Conservation (phyloP, 257 asterid species). For the Fraxinus quadrangulata region DNA sequence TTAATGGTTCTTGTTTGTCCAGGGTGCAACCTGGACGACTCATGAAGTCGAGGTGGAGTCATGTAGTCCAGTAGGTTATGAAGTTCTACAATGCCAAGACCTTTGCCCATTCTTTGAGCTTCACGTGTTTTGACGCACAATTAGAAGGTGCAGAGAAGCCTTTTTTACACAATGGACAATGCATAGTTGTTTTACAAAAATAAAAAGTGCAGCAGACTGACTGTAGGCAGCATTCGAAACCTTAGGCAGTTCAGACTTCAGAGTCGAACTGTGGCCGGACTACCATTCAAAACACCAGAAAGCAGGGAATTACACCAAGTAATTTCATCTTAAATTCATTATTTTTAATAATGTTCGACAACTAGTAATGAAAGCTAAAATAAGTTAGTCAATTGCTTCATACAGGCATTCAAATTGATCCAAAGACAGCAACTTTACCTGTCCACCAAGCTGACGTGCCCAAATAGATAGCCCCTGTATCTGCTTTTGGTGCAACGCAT, state of each 20-base stretch:
- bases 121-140: not conserved
- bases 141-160: not conserved
- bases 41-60: not conserved
- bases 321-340: not conserved
- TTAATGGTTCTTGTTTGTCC: not conserved
- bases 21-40: not conserved
- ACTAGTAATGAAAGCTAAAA: conserved; percentile 1
- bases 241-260: not conserved
- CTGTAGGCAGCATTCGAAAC: not conserved
- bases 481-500: conserved; percentile 89
- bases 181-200: not conserved
- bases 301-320: not conserved
- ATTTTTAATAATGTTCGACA: not conserved
- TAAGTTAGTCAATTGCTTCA: not conserved
- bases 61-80: not conserved
- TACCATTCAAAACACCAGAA: not conserved
- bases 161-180: not conserved
- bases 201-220: not conserved
- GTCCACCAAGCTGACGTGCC: conserved; percentile 99
- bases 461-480: conserved; percentile 71
- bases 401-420: not conserved
- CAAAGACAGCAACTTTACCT: conserved; percentile 49
- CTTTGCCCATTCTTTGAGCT: not conserved
- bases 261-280: not conserved
- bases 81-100: not conserved